Evolutionary conservation across 768 basidiomycete species (phyloP), one percentile per base, ranked within the genome.

Genomic region (Sistotremastrum niveocremeum): DNA sequence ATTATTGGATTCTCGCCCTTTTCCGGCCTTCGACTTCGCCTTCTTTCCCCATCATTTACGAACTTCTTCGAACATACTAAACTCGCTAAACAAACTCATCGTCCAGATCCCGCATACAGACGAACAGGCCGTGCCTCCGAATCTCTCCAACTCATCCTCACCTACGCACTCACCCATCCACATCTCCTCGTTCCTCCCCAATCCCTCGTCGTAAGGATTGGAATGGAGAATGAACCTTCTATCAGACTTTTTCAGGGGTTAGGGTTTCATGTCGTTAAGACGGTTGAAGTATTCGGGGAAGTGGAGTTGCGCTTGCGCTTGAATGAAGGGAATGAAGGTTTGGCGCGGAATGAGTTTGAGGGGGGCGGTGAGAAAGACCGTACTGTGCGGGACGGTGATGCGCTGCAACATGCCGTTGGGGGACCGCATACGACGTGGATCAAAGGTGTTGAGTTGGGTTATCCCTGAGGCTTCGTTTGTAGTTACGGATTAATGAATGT

Each of bases 201-300:
- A 9, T 60, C 63, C 7, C 70, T 94, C 42, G 70, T 91, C 2
- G 79, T 71, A 12, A 76, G 84, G 6, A 82, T 95, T 48, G 76
- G 77, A 6, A 73, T 75, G 46, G 65, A 68, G 5, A 95, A 97
- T 56, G 55, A 48, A 7, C 65, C 81, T 3, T 88, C 85, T 45
- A 78, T 88, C 30, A 57, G 59, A 5, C 65, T 95, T 6, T 95
- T 95, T 54, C 63, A 73, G 54, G 74, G 73, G 50, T 72, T 95
- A 1, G 89, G 86, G 0, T 95, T 95, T 55, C 58, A 56, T 11
- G 63, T 82, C 34, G 77, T 74, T 7, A 84, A 82, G 56, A 62
- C 65, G 7, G 78, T 81, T 10, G 72, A 78, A 42, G 80, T 86
- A 7, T 97, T 91, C 52, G 66, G 73, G 34, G 88, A 97, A 62